Evolutionary conservation across 2,329 filamentous ascomycete species (phyloP).

Genomic region (Fusarium tjaetaba): DNA sequence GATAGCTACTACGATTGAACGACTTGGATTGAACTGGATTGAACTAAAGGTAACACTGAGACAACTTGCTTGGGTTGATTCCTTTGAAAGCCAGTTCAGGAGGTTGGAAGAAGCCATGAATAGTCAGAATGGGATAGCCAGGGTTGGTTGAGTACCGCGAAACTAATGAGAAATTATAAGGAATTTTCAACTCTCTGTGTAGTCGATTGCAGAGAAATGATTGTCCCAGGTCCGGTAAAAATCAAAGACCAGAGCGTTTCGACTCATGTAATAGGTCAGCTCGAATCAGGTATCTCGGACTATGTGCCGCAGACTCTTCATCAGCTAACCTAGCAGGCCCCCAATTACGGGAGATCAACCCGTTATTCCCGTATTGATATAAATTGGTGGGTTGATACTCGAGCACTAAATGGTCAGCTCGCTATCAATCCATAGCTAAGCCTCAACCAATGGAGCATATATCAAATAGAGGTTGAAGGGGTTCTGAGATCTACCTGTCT

Average conservation of each 20-base stretch:
- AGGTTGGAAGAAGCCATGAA: background rate
- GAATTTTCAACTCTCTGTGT: background rate
- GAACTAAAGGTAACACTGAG: background rate
- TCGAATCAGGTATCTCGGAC: slow-evolving; percentile 13
- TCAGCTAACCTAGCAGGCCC: background rate
- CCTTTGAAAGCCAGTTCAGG: background rate
- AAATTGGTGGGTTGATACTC: background rate
- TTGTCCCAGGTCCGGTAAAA: background rate
- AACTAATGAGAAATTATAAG: background rate
- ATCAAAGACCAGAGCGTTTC: background rate
- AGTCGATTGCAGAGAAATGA: background rate
- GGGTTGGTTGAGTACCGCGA: no score
- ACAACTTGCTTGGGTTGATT: slow-evolving; percentile 1
- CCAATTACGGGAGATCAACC: background rate
- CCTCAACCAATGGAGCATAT: background rate
- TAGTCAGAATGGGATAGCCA: background rate
- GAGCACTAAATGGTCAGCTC: background rate
- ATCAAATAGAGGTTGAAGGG: background rate
- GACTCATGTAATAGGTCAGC: background rate
- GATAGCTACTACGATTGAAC: background rate
- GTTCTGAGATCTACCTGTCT: background rate
- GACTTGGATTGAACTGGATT: background rate
- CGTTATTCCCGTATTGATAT: background rate
- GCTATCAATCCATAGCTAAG: background rate
- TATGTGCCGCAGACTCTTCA: background rate